Evolutionary conservation across 192 early-diverging fungal species (phyloP).

Genomic region (Podila clonocystis): DNA sequence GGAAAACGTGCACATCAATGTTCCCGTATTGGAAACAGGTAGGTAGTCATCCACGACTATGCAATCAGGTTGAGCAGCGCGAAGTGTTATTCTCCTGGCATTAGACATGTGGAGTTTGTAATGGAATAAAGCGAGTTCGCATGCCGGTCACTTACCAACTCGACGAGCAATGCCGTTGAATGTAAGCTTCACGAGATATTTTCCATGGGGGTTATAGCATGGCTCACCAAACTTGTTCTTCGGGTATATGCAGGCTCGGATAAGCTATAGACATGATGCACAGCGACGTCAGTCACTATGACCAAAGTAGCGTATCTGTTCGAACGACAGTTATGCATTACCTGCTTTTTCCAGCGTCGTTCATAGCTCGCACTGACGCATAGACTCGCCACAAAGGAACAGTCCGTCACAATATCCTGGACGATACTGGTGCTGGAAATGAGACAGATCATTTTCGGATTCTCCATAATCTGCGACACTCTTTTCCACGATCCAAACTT

Average conservation of each 20-base stretch:
- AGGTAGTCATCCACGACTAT: conserved; percentile 89
- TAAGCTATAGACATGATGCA: conserved; percentile 58
- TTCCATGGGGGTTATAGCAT: conserved; percentile 85
- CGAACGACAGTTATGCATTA: conserved; percentile 12
- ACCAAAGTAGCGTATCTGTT: background rate
- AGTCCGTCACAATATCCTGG: conserved; percentile 94
- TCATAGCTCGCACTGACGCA: conserved; percentile 89
- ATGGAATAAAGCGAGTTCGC: background rate
- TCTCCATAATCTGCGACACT: conserved; percentile 74
- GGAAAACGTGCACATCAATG: conserved; percentile 91
- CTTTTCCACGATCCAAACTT: conserved; percentile 87
- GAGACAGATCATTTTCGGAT: conserved; percentile 73
- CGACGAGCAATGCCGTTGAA: conserved; percentile 89
- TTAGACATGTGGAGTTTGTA: no score
- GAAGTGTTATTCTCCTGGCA: no score
- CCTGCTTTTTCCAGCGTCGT: conserved; percentile 73
- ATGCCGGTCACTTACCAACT: conserved; percentile 51
- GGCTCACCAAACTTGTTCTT: conserved; percentile 76
- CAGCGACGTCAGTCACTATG: background rate
- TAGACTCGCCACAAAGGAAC: conserved; percentile 94
- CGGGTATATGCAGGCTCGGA: conserved; percentile 90
- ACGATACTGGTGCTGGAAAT: conserved; percentile 75
- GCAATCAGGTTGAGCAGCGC: background rate
- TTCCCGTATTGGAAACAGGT: conserved; percentile 76
- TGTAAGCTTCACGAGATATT: conserved; percentile 87